Evolutionary conservation across 768 basidiomycete species (phyloP).

Genomic region (Nidula microcarpa): DNA sequence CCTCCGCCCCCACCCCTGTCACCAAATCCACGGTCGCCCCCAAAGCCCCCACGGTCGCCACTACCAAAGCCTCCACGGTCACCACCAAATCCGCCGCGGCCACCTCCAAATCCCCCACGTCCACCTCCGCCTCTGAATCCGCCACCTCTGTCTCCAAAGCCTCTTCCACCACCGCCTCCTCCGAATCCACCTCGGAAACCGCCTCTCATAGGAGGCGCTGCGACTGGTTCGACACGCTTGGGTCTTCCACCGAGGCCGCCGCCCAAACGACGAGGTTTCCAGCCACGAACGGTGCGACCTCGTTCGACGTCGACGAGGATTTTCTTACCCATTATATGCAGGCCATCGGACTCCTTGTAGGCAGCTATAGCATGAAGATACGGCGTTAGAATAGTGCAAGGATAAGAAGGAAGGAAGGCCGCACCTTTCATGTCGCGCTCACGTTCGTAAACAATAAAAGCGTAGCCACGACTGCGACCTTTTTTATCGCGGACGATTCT

Average conservation of each 20-base stretch:
- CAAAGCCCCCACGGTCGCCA: constrained; percentile 21
- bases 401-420: constrained; percentile 9
- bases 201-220: constrained; percentile 30
- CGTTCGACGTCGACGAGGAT: constrained; percentile 98
- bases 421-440: constrained; percentile 99
- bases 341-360: constrained; percentile 97
- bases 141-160: constrained; percentile 25
- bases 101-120: constrained; percentile 32
- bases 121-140: constrained; percentile 37
- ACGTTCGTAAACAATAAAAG: constrained; percentile 96
- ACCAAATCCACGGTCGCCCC: background rate
- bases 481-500: constrained; percentile 92
- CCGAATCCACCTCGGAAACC: constrained; percentile 6
- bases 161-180: constrained; percentile 18
- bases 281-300: constrained; percentile 95
- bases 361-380: constrained; percentile 49
- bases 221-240: constrained; percentile 62
- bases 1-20: constrained; percentile 26
- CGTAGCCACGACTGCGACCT: constrained; percentile 84
- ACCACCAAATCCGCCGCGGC: constrained; percentile 37
- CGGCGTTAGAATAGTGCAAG: constrained; percentile 10
- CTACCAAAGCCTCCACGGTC: constrained; percentile 27
- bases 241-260: constrained; percentile 99
- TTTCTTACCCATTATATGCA: constrained; percentile 93
- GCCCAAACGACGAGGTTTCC: constrained; percentile 95